Conservation (phyloP, 2,329 filamentous ascomycete species). For the Pseudogymnoascus sp. region DNA sequence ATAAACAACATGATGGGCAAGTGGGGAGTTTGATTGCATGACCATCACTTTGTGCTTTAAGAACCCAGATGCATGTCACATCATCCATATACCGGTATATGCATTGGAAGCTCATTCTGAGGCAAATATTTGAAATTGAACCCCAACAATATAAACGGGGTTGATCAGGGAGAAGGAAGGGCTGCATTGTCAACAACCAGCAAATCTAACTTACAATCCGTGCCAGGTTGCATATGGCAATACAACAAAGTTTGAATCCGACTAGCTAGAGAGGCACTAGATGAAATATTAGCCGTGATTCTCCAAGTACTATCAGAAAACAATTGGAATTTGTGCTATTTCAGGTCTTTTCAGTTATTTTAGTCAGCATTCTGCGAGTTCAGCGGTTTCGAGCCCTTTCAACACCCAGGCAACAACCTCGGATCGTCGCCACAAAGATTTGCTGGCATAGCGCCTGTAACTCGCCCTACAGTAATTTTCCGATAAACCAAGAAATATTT, state of each 20-base stretch:
- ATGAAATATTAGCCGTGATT: neutral
- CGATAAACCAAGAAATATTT: slow-evolving; percentile 30
- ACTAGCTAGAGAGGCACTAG: neutral
- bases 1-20: neutral
- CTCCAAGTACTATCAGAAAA: neutral
- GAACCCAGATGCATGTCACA: neutral
- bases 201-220: neutral
- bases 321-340: slow-evolving; percentile 28
- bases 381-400: slow-evolving; percentile 26
- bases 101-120: neutral
- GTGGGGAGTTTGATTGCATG: neutral
- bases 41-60: neutral
- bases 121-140: neutral
- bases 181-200: neutral
- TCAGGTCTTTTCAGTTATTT: slow-evolving; percentile 74
- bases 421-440: slow-evolving; percentile 17
- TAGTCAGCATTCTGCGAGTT: slow-evolving; percentile 33
- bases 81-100: neutral
- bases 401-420: slow-evolving; percentile 4
- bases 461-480: slow-evolving; percentile 12
- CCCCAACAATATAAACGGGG: neutral
- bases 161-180: neutral
- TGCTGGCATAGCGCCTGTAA: slow-evolving; percentile 1
- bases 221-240: neutral
- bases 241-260: neutral